phyloP scores from a whole-genome alignment of 805 yeast species.

The Kockiozyma suomiensis region DNA sequence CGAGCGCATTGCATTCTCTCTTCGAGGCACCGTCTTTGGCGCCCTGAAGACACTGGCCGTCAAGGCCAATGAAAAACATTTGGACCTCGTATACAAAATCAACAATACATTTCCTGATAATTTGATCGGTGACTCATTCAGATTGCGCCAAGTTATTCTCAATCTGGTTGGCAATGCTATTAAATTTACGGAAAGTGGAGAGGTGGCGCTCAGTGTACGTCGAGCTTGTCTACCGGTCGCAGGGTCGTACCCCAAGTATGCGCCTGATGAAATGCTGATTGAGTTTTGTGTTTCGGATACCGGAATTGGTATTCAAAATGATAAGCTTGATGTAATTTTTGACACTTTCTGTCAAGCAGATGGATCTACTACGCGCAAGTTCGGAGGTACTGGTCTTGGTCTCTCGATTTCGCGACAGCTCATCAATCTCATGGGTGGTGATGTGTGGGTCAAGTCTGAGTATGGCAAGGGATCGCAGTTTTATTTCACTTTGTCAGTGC shows the following conservation, averaged over 20 bases:
- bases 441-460: constrained; percentile 83
- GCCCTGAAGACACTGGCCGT: constrained; percentile 88
- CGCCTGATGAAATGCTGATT: constrained; percentile 55
- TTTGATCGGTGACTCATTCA: constrained; percentile 84
- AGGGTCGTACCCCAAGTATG: neutral
- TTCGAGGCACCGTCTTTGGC: constrained; percentile 86
- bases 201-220: constrained; percentile 75
- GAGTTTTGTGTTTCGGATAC: constrained; percentile 90
- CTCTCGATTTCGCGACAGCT: constrained; percentile 83
- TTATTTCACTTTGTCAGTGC: constrained; percentile 77
- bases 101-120: constrained; percentile 88
- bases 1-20: constrained; percentile 82
- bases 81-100: constrained; percentile 76
- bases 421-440: constrained; percentile 91
- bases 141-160: constrained; percentile 82
- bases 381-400: constrained; percentile 92
- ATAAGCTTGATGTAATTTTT: constrained; percentile 79
- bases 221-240: constrained; percentile 7
- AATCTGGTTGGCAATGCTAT: constrained; percentile 89
- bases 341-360: constrained; percentile 93
- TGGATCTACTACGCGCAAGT: constrained; percentile 88
- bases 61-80: constrained; percentile 82
- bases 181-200: constrained; percentile 81
- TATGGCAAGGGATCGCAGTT: constrained; percentile 83
- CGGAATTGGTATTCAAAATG: constrained; percentile 84